A percentile compares a stretch with the other conserved stretches of the same genome.
phyloP scores from a whole-genome alignment of 2,329 filamentous ascomycete genomes.

The Fusarium redolens region DNA sequence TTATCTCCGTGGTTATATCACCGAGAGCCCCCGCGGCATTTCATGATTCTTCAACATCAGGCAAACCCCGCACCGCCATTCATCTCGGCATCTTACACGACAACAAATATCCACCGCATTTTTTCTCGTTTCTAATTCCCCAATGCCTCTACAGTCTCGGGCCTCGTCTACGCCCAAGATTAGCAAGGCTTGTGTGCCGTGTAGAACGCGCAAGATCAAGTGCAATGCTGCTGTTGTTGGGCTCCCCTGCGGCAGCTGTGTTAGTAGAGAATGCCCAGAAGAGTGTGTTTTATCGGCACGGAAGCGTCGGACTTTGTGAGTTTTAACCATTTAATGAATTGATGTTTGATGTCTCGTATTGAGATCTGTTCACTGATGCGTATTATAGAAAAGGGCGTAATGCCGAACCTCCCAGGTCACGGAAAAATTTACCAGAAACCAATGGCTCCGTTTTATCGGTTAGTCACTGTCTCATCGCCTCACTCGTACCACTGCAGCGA shows the following conservation, averaged over 20 bases:
- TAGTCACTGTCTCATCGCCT: background rate
- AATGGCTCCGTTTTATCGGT: background rate
- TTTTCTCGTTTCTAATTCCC: background rate
- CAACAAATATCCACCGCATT: background rate
- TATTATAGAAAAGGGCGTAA: background rate
- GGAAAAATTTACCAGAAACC: rapidly evolving
- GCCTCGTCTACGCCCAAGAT: constrained; percentile 4
- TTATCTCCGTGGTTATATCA: background rate
- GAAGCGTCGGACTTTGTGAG: constrained; percentile 28
- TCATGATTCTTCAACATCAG: rapidly evolving
- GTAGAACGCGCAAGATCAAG: constrained; percentile 34
- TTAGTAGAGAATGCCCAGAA: background rate
- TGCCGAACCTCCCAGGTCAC: background rate
- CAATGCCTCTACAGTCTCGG: background rate
- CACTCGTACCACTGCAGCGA: background rate
- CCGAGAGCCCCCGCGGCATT: constrained; percentile 9
- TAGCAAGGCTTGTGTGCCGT: constrained; percentile 35
- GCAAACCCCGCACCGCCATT: background rate
- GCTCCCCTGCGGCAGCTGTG: constrained; percentile 29
- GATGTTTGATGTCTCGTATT: rapidly evolving
- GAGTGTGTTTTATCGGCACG: constrained; percentile 23
- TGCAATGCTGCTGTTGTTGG: constrained; percentile 30
- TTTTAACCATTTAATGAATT: background rate
- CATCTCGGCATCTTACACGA: background rate
- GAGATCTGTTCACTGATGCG: background rate